Evolutionary conservation across 768 basidiomycete genomes (phyloP).

Genomic region (Mycena pura): DNA sequence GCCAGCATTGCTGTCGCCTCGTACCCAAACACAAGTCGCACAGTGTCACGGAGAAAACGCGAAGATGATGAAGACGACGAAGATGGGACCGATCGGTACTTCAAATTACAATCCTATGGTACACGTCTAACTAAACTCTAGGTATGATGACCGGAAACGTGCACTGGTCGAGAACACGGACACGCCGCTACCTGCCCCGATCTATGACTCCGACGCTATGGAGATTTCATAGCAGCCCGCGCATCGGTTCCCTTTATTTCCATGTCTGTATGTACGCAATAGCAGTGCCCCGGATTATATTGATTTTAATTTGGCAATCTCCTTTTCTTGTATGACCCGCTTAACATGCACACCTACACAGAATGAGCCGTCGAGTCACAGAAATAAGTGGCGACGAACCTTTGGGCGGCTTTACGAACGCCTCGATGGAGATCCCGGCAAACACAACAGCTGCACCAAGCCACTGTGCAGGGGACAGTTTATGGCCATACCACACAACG

Average conservation of each 20-base stretch:
- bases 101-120: not conserved
- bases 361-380: constrained; percentile 13
- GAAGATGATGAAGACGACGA: constrained; percentile 81
- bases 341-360: constrained; percentile 80
- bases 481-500: constrained; percentile 91
- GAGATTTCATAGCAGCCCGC: constrained; percentile 45
- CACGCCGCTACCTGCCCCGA: constrained; percentile 3
- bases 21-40: constrained; percentile 56
- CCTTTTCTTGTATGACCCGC: constrained; percentile 80
- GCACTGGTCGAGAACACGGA: constrained; percentile 45
- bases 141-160: constrained; percentile 57
- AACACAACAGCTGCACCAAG: constrained; percentile 91
- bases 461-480: constrained; percentile 88
- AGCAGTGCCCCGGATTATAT: constrained; percentile 49
- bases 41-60: constrained; percentile 68
- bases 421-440: constrained; percentile 94
- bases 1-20: constrained; percentile 73
- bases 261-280: constrained; percentile 27
- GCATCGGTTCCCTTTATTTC: constrained; percentile 25
- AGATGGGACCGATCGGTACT: constrained; percentile 46
- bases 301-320: constrained; percentile 83
- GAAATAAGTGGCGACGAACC: constrained; percentile 50
- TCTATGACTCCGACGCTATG: constrained; percentile 55
- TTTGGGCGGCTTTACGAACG: constrained; percentile 87
- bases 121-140: constrained; percentile 26